phyloP scores from a whole-genome alignment of 164 flowering plant genomes.

The Vitis amurensis region DNA sequence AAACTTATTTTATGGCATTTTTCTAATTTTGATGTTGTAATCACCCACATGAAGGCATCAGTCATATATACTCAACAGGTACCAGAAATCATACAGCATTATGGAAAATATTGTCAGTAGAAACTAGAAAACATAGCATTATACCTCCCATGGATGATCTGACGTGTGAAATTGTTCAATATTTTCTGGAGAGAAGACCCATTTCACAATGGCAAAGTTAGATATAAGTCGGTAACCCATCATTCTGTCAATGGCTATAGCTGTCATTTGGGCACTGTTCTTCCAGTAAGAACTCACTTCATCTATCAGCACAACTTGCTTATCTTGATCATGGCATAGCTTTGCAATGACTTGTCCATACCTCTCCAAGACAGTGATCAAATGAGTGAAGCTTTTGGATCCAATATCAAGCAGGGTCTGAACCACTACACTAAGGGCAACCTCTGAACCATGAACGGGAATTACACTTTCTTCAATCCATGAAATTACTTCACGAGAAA shows the following conservation, averaged over 20 bases:
- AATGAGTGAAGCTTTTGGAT: conserved; percentile 96
- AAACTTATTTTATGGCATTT: no score
- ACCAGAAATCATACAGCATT: not conserved
- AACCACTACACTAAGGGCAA: conserved; percentile 60
- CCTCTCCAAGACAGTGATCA: conserved; percentile 94
- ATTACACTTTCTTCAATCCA: conserved; percentile 88
- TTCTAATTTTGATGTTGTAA: not conserved
- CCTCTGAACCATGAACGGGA: conserved; percentile 70
- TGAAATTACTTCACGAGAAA: conserved; percentile 66
- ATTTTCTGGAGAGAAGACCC: conserved; percentile 85
- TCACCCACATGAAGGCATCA: not conserved
- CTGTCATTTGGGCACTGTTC: conserved; percentile 86
- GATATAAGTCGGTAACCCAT: conserved; percentile 98
- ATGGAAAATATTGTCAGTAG: not conserved
- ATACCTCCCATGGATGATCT: conserved; percentile 96
- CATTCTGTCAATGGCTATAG: conserved; percentile 91
- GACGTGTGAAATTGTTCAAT: conserved; percentile 77
- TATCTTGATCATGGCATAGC: conserved; percentile 78
- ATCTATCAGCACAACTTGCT: conserved; percentile 71
- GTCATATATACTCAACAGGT: not conserved
- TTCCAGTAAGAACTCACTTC: conserved; percentile 89
- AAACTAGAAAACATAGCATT: not conserved
- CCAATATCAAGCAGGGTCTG: conserved; percentile 97
- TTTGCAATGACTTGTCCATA: conserved; percentile 89
- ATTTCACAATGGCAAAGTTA: conserved; percentile 84